Percentiles rank a stretch among this genome's conserved stretches.
Evolutionary conservation across 1,284 basidiomycete genomes (phyloP).

Genomic region (Macrocystidia cucumis): DNA sequence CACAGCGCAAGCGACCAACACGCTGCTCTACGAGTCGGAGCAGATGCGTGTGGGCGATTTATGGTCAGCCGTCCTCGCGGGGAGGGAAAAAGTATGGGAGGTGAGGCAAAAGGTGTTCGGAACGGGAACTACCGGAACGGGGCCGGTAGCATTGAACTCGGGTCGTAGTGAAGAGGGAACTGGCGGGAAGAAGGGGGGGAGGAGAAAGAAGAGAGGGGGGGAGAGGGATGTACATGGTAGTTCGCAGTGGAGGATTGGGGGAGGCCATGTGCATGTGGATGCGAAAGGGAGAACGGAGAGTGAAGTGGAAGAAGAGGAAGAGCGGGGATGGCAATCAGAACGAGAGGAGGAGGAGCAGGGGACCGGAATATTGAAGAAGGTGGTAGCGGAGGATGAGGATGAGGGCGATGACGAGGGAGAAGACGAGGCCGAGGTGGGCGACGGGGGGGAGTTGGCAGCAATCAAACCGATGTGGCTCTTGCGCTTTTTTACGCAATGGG

Average conservation of each 20-base stretch:
- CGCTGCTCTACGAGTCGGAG: slow-evolving; percentile 62
- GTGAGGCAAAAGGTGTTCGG: slow-evolving; percentile 56
- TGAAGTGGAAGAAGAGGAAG: slow-evolving; percentile 64
- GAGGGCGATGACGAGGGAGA: slow-evolving; percentile 13
- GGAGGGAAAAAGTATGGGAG: slow-evolving; percentile 54
- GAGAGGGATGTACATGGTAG: too few relatives aligned
- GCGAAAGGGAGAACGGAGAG: slow-evolving; percentile 61
- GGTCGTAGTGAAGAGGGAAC: too few relatives aligned
- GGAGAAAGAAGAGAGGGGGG: slow-evolving; percentile 26
- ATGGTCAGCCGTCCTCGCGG: slow-evolving; percentile 55
- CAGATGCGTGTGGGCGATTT: slow-evolving; percentile 58
- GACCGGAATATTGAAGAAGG: slow-evolving; percentile 29
- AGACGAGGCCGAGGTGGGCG: slow-evolving; percentile 36
- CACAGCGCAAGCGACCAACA: slow-evolving; percentile 54
- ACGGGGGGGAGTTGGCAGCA: slow-evolving; percentile 45
- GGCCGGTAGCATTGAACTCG: too few relatives aligned
- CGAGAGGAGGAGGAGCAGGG: slow-evolving; percentile 29
- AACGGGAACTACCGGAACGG: slow-evolving; percentile 30
- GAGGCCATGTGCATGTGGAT: slow-evolving; percentile 54
- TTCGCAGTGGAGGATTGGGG: slow-evolving; percentile 60
- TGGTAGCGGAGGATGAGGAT: slow-evolving; percentile 14
- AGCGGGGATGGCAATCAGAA: slow-evolving; percentile 23
- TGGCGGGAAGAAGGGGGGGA: slow-evolving; percentile 26
- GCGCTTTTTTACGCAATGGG: slow-evolving; percentile 69
- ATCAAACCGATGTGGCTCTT: slow-evolving; percentile 69